Percentiles rank a stretch among this genome's conserved stretches.
These are phyloP conservation scores for Thielaviopsis musarum DNA, from an alignment of 2,329 filamentous ascomycete species.

Conservation along the genomic window DNA sequence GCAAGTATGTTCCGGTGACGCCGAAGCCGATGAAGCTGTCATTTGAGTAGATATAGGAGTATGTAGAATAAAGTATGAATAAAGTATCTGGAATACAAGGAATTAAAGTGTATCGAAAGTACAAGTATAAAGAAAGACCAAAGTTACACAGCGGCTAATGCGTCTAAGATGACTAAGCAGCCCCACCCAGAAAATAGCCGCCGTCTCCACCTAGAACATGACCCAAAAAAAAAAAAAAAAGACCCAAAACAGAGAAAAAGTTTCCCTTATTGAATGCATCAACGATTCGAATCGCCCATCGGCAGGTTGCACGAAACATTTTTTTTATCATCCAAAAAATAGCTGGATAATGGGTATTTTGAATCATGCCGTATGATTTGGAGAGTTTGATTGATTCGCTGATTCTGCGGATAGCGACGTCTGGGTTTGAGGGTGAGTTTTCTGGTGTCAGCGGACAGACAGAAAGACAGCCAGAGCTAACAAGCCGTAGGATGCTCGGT, in stretches of 20 bases:
- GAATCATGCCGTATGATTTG: conserved; percentile 12
- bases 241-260: background rate
- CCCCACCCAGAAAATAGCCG: background rate
- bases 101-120: no score
- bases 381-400: conserved; percentile 13
- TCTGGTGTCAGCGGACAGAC: background rate
- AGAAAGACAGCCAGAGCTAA: background rate
- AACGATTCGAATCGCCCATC: conserved; percentile 6
- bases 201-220: background rate
- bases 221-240: background rate
- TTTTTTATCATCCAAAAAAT: conserved; percentile 1
- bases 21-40: background rate
- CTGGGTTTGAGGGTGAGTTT: conserved; percentile 12
- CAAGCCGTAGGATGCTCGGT: background rate
- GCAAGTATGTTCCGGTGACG: background rate
- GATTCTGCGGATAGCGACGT: conserved; percentile 13
- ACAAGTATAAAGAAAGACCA: no score
- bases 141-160: no score
- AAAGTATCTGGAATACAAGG: no score
- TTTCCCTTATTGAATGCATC: background rate
- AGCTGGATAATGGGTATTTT: background rate
- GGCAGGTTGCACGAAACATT: background rate
- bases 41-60: background rate
- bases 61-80: no score
- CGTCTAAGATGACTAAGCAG: background rate